A percentile compares a stretch with the other conserved stretches of the same genome.
These are phyloP conservation scores for Madurella mycetomatis DNA, from an alignment of 2,329 filamentous ascomycete genomes.

Conservation along the genomic window DNA sequence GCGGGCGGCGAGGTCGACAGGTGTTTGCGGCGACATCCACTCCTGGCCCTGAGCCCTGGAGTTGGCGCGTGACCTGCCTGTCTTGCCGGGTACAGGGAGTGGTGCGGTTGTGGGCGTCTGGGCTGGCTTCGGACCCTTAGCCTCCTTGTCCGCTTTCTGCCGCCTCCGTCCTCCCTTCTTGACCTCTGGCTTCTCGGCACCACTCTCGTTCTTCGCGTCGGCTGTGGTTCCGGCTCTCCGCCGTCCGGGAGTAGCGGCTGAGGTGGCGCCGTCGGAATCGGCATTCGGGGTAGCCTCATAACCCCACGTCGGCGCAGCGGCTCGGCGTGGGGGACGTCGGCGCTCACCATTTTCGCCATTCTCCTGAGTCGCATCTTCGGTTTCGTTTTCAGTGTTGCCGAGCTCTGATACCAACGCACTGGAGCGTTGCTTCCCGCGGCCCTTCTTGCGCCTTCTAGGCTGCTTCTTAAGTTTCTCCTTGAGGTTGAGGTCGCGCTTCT, in stretches of 20 bases:
- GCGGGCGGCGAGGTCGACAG: constrained; percentile 35
- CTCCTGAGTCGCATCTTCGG: constrained; percentile 49
- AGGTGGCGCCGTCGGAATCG: constrained; percentile 58
- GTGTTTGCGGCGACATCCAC: constrained; percentile 33
- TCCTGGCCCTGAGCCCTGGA: constrained; percentile 47
- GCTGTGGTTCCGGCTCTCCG: constrained; percentile 37
- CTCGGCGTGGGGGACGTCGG: constrained; percentile 56
- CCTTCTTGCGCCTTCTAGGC: constrained; percentile 55
- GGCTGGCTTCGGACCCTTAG: constrained; percentile 38
- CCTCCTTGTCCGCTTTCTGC: constrained; percentile 41
- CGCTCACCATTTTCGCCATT: constrained; percentile 55
- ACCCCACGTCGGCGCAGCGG: constrained; percentile 67
- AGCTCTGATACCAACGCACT: constrained; percentile 64
- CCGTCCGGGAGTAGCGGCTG: constrained; percentile 53
- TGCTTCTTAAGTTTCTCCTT: constrained; percentile 70
- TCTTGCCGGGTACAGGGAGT: constrained; percentile 35
- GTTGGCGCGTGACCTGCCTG: constrained; percentile 50
- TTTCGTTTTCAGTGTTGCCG: constrained; percentile 55
- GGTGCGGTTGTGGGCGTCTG: constrained; percentile 47
- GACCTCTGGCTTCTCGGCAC: constrained; percentile 41
- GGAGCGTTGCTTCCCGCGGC: constrained; percentile 55
- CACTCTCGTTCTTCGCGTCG: constrained; percentile 21
- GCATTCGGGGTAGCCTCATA: constrained; percentile 48
- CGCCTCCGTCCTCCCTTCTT: constrained; percentile 37
- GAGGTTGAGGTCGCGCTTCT: constrained; percentile 69